phyloP scores from a whole-genome alignment of 2,329 filamentous ascomycete genomes.

The Ascochyta fabae region DNA sequence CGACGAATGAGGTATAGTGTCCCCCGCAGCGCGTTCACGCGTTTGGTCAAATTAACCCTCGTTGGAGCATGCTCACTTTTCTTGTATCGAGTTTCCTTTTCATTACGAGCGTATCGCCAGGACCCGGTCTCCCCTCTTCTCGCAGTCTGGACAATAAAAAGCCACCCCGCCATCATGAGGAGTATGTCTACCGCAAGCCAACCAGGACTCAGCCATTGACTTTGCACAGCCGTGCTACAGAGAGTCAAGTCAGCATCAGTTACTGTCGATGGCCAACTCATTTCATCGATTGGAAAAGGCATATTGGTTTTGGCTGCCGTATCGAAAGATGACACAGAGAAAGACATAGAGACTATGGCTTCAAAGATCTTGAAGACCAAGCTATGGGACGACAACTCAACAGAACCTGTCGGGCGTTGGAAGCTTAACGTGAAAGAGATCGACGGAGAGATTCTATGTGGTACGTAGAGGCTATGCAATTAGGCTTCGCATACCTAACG shows the following conservation, averaged over 20 bases:
- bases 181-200: conserved; percentile 23
- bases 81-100: conserved; percentile 1
- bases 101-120: background rate
- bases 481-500: background rate
- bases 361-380: conserved; percentile 87
- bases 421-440: conserved; percentile 89
- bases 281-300: conserved; percentile 90
- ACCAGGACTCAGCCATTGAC: conserved; percentile 17
- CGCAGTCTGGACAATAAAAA: background rate
- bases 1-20: background rate
- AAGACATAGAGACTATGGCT: conserved; percentile 84
- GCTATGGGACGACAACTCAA: conserved; percentile 85
- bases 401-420: conserved; percentile 69
- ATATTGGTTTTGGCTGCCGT: conserved; percentile 91
- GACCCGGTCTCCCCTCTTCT: background rate
- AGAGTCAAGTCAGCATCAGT: conserved; percentile 94
- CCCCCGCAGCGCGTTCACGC: conserved; percentile 22
- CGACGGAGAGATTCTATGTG: conserved; percentile 89
- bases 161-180: conserved; percentile 30
- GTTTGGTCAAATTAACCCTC: conserved; percentile 4
- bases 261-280: conserved; percentile 86
- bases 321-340: conserved; percentile 86
- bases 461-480: conserved; percentile 57
- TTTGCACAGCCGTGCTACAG: conserved; percentile 78
- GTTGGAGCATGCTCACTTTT: background rate